Conservation (phyloP, 169 alveolate genomes). For the Theileria orientalis region DNA sequence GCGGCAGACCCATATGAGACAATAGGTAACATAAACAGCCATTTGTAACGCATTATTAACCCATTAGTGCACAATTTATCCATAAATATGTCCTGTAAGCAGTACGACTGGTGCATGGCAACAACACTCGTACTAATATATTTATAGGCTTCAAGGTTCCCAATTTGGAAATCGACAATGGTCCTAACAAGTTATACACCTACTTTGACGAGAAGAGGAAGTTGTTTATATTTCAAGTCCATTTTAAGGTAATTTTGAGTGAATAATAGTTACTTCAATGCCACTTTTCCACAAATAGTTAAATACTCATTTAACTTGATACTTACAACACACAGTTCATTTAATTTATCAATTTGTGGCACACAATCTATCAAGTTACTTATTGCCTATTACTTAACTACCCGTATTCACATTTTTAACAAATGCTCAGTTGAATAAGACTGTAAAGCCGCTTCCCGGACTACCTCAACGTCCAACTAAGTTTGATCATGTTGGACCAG, state of each 20-base stretch:
- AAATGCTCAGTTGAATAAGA: constrained; percentile 22
- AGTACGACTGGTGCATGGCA: background rate
- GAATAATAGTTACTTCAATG: too few relatives aligned
- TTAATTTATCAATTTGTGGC: too few relatives aligned
- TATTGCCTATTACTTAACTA: too few relatives aligned
- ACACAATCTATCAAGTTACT: too few relatives aligned
- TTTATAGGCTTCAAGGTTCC: constrained; percentile 92
- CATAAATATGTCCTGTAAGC: background rate
- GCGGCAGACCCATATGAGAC: constrained; percentile 99
- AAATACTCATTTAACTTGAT: too few relatives aligned
- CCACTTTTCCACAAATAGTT: too few relatives aligned
- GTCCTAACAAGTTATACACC: constrained; percentile 84
- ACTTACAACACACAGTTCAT: too few relatives aligned
- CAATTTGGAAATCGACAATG: constrained; percentile 83
- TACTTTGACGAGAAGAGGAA: constrained; percentile 92
- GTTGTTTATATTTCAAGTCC: constrained; percentile 87
- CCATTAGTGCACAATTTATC: too few relatives aligned
- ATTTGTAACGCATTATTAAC: too few relatives aligned
- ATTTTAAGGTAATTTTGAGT: constrained; percentile 70
- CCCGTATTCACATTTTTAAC: background rate
- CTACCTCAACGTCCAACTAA: constrained; percentile 62
- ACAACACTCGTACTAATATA: background rate
- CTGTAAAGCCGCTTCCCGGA: constrained; percentile 59
- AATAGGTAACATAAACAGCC: constrained; percentile 48
- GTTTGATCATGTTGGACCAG: constrained; percentile 32